Percentiles rank a stretch among this genome's conserved stretches.
phyloP scores from a whole-genome alignment of 768 basidiomycete genomes.

The Mycena crocata region DNA sequence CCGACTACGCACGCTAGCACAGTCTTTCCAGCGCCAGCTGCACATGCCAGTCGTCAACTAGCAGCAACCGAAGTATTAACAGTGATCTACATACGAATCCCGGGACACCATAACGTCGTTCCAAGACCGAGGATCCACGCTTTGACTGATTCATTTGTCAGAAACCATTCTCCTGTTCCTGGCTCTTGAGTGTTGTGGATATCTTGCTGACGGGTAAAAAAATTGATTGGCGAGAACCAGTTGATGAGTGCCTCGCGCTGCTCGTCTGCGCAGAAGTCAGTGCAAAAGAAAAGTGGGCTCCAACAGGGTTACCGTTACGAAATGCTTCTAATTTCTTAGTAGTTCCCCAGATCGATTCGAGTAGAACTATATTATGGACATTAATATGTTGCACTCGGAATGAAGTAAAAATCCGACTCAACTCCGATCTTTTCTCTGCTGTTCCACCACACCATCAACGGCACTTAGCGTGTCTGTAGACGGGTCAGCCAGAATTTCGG shows the following conservation, averaged over 20 bases:
- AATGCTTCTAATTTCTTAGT: not conserved
- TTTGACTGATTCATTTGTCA: not conserved
- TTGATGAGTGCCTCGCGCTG: not conserved
- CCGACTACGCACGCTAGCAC: not conserved
- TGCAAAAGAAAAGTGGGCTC: not conserved
- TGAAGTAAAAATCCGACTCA: no score
- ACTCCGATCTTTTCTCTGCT: no score
- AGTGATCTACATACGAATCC: conserved; percentile 3
- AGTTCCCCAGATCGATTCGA: no score
- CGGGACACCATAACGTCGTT: not conserved
- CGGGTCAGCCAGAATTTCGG: no score
- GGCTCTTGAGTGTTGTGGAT: not conserved
- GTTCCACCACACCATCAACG: no score
- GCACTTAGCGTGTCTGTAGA: no score
- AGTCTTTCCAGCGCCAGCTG: conserved; percentile 1
- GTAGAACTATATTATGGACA: no score
- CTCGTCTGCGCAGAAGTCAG: not conserved
- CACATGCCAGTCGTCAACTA: not conserved
- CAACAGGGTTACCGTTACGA: not conserved
- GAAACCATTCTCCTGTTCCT: not conserved
- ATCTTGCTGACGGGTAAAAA: not conserved
- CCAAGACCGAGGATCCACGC: not conserved
- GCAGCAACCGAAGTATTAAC: not conserved
- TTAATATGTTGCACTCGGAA: no score
- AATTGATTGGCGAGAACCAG: not conserved